Conservation (phyloP, 345 rosid genomes). For the Syzygium aqueum region DNA sequence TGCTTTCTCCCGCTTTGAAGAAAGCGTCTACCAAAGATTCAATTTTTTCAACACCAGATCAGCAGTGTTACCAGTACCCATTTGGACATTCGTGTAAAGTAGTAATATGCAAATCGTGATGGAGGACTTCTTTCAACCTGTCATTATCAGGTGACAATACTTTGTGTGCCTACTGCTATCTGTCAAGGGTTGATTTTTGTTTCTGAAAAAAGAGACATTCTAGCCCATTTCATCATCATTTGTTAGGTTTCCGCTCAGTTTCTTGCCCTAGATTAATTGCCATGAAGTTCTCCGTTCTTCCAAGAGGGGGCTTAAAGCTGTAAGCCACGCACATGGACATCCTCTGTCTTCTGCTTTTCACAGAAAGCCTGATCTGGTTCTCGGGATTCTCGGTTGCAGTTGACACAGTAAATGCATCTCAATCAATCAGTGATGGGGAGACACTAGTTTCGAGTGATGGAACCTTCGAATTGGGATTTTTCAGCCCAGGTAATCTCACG, state of each 20-base stretch:
- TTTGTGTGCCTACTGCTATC: neutral
- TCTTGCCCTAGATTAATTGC: neutral
- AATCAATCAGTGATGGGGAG: constrained; percentile 8
- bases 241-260: neutral
- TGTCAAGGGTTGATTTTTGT: neutral
- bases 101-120: neutral
- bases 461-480: constrained; percentile 25
- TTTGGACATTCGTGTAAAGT: neutral
- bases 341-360: neutral
- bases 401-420: constrained; percentile 2
- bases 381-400: neutral
- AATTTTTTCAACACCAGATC: neutral
- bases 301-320: neutral
- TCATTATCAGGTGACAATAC: neutral
- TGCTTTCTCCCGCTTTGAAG: neutral
- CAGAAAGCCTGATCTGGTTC: neutral
- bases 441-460: constrained; percentile 8
- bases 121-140: neutral
- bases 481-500: constrained; percentile 8
- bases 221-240: neutral
- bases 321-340: neutral
- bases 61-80: neutral
- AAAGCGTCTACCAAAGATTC: neutral
- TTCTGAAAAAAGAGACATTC: neutral
- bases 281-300: neutral